Percentiles rank a stretch among this genome's conserved stretches.
phyloP scores from a whole-genome alignment of 2,329 filamentous ascomycete species.

The Microcyclosporella mali region DNA sequence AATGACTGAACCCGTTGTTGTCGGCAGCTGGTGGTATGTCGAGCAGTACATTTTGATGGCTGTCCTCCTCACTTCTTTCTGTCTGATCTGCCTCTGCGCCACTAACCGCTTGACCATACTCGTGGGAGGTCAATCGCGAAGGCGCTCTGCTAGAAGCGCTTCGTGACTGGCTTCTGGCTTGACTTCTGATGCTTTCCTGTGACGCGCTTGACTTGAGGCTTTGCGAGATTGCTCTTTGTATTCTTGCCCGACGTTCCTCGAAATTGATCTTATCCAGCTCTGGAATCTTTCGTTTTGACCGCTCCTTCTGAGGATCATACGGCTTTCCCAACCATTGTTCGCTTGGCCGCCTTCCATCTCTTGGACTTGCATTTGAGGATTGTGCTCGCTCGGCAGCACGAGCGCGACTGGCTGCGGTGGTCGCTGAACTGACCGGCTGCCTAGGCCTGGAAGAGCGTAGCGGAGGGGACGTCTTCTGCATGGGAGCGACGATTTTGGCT shows the following conservation, averaged over 20 bases:
- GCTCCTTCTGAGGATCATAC: constrained; percentile 63
- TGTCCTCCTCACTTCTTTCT: background rate
- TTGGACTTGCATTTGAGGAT: constrained; percentile 37
- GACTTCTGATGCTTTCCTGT: constrained; percentile 38
- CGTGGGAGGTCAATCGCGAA: constrained; percentile 10
- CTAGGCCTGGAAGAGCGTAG: constrained; percentile 76
- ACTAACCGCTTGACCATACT: constrained; percentile 37
- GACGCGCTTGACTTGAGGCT: constrained; percentile 62
- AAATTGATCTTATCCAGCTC: constrained; percentile 75
- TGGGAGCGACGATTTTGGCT: constrained; percentile 65
- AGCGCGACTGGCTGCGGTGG: constrained; percentile 63
- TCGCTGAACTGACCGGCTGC: constrained; percentile 69
- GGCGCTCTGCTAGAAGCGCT: constrained; percentile 12
- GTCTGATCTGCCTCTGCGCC: constrained; percentile 6
- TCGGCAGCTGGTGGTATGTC: background rate
- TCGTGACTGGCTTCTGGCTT: constrained; percentile 18
- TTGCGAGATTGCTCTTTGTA: constrained; percentile 78
- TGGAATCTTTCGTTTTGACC: constrained; percentile 42
- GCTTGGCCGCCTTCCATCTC: constrained; percentile 36
- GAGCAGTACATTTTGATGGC: background rate
- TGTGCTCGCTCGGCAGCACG: constrained; percentile 55
- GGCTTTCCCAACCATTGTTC: constrained; percentile 64
- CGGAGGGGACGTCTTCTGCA: constrained; percentile 68
- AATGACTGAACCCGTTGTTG: background rate
- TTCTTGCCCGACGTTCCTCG: constrained; percentile 71